phyloP scores from a whole-genome alignment of 768 basidiomycete genomes.

The Lentinula boryana region DNA sequence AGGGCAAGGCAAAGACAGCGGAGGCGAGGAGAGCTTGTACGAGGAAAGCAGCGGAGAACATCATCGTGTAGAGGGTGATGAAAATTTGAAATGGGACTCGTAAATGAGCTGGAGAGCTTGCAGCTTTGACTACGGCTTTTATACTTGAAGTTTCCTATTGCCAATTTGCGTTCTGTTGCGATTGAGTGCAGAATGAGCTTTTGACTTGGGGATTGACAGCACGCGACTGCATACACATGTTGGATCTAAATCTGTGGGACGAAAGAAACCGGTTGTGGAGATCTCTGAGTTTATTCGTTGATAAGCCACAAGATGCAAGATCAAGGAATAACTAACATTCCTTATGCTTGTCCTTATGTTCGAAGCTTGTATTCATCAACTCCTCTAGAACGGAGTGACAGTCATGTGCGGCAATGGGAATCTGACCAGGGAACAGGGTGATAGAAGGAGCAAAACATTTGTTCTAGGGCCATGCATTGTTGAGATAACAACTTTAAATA shows the following conservation, averaged over 20 bases:
- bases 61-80: neutral
- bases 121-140: neutral
- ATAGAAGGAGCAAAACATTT: neutral
- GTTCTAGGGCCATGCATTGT: neutral
- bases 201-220: neutral
- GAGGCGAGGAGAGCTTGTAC: neutral
- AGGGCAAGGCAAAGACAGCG: conserved; percentile 1
- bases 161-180: neutral
- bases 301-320: neutral
- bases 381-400: too few relatives aligned
- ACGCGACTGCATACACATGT: neutral
- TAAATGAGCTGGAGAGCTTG: neutral
- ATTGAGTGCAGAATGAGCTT: neutral
- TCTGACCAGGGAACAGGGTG: neutral
- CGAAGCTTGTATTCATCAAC: neutral
- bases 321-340: neutral
- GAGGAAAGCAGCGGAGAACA: conserved; percentile 4
- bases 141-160: neutral
- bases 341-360: neutral
- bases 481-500: neutral
- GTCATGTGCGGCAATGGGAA: neutral
- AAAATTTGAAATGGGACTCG: neutral
- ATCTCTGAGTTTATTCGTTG: neutral
- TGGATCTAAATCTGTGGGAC: neutral
- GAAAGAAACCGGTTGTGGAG: neutral